phyloP scores from a whole-genome alignment of 306 rosid species.

The Acmispon strigosus region DNA sequence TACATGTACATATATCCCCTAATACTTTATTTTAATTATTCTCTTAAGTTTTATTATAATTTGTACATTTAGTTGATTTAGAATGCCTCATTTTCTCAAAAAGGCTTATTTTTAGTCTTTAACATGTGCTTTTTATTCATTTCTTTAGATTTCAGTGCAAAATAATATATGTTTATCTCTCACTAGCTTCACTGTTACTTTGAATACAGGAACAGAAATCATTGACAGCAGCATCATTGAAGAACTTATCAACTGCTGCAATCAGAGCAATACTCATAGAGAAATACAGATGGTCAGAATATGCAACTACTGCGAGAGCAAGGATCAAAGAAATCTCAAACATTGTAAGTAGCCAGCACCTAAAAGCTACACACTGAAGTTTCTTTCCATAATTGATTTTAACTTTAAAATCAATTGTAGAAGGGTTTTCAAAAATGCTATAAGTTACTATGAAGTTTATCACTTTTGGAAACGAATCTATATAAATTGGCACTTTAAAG shows the following conservation, averaged over 20 bases:
- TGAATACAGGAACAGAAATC: slow-evolving; percentile 29
- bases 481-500: no score
- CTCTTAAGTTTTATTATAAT: not conserved
- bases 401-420: no score
- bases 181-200: not conserved
- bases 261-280: slow-evolving; percentile 38
- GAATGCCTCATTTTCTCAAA: no score
- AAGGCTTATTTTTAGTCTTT: no score
- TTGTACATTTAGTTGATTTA: not conserved
- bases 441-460: no score
- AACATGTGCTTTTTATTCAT: no score
- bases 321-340: slow-evolving; percentile 34
- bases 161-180: not conserved
- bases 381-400: no score
- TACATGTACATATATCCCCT: slow-evolving; percentile 30
- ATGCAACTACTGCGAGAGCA: slow-evolving; percentile 32
- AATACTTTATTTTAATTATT: not conserved
- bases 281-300: slow-evolving; percentile 44
- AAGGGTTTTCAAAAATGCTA: no score
- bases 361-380: not conserved
- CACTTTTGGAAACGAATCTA: no score
- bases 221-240: not conserved
- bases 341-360: slow-evolving; percentile 17
- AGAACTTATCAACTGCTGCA: slow-evolving; percentile 28
- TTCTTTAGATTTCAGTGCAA: no score